Base-by-base conservation (phyloP, 805 yeast species). In the Metschnikowia koreensis region DNA sequence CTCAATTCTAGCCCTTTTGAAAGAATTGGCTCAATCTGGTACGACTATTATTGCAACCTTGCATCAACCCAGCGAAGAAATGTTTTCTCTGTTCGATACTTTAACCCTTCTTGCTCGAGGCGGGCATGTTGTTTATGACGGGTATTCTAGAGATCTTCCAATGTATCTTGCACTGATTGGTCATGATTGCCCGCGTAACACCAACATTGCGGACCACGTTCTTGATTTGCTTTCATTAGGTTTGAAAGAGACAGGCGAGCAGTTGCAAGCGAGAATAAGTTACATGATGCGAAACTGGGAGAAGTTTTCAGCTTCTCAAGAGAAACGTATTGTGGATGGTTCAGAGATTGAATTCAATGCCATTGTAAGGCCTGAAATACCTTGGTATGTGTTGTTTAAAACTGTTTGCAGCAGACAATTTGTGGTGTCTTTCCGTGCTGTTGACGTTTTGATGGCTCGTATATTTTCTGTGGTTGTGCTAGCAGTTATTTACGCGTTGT, bases 31-130 rank as follows among this genome's bases (percentile, higher is more conserved):
- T 2, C 79, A 76, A 31, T 82, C 84, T 7, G 81, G 84, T 11
- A 87, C 96, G 0, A 77, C 90, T 8, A 79, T 89, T 26, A 70
- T 81, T 57, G 66, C 85, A 48, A 89, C 96, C 0, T 87, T 90
- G 47, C 96, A 89, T 66, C 97, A 89, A 61, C 96, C 97, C 1
- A 80, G 89, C 56, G 79, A 81, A 31, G 87, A 81, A 52, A 69
- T 87, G 57, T 83, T 87, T 61, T 66, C 74, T 15, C 70, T 70
- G 51, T 88, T 90, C 71, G 93, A 90, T 6, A 79, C 86, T 13
- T 75, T 90, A n/a, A 68, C 89, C 37, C 68, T 90, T 39, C 70
- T 90, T 26, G 88, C 91, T 0, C 84, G 83, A 64, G 89, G 92
- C 40, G 92, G 93, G 7, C 63, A 67, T 34, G 89, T 83, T 16